These are phyloP conservation scores for Wickerhamomyces chambardii DNA, from an alignment of 805 yeast species.

Conservation along the genomic window DNA sequence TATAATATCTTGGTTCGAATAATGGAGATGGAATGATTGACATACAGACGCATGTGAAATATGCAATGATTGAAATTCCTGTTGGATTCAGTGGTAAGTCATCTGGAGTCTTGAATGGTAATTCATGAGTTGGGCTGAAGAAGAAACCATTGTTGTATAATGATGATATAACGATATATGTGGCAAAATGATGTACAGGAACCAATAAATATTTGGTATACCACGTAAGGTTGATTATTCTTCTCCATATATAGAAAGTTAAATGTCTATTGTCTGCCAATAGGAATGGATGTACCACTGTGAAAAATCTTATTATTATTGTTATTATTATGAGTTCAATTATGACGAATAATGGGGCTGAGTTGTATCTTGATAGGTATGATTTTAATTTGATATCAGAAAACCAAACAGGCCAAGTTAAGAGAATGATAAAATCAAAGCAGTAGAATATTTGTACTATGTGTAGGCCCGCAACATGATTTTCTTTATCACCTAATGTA, in stretches of 20 bases:
- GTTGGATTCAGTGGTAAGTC: conserved; percentile 31
- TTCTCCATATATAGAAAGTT: conserved; percentile 77
- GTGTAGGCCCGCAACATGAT: conserved; percentile 68
- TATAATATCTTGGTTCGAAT: conserved; percentile 90
- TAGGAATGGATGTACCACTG: conserved; percentile 82
- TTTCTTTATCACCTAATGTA: conserved; percentile 85
- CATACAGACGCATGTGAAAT: conserved; percentile 38
- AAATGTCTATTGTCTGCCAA: conserved; percentile 93
- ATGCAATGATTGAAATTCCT: conserved; percentile 40
- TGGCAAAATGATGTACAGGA: conserved; percentile 63
- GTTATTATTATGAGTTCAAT: conserved; percentile 28
- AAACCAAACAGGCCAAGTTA: conserved; percentile 73
- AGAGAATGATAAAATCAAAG: conserved; percentile 46
- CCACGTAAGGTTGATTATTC: conserved; percentile 41
- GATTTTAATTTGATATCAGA: conserved; percentile 28
- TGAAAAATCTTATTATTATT: conserved; percentile 44
- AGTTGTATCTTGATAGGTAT: conserved; percentile 25
- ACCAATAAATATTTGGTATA: conserved; percentile 41
- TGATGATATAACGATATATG: conserved; percentile 25
- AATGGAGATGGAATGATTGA: conserved; percentile 86
- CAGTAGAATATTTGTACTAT: conserved; percentile 80
- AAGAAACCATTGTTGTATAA: conserved; percentile 24
- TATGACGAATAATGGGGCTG: conserved; percentile 18
- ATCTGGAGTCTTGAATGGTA: conserved; percentile 23
- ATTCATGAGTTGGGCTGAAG: conserved; percentile 24